Evolutionary conservation across 768 basidiomycete genomes (phyloP).

Genomic region (Boletus coccyginus): DNA sequence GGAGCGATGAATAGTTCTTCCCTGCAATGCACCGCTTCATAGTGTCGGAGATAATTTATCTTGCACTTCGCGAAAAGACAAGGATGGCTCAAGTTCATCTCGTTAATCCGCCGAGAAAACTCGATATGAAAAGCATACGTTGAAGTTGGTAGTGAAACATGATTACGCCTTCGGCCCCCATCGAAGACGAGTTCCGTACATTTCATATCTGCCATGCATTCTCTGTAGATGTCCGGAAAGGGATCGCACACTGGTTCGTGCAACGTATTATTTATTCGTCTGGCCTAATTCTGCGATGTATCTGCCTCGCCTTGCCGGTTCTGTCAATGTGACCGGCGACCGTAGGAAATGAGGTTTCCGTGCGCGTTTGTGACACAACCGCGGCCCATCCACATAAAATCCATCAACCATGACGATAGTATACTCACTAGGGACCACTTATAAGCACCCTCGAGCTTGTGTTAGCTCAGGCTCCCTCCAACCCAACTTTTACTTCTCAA

Average conservation of each 20-base stretch:
- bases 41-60: constrained; percentile 29
- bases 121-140: background rate
- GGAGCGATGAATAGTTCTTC: constrained; percentile 20
- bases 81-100: constrained; percentile 19
- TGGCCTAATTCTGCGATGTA: constrained; percentile 18
- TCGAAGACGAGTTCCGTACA: constrained; percentile 6
- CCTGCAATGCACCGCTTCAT: constrained; percentile 26
- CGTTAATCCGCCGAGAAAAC: constrained; percentile 16
- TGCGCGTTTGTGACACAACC: constrained; percentile 36
- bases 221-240: constrained; percentile 12
- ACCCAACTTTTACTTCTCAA: constrained; percentile 15
- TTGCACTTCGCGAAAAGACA: constrained; percentile 15
- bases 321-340: constrained; percentile 33
- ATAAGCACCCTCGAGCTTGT: constrained; percentile 18
- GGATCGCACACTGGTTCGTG: constrained; percentile 10
- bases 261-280: constrained; percentile 23
- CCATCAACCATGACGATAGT: constrained; percentile 15
- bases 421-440: constrained; percentile 13
- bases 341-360: constrained; percentile 38
- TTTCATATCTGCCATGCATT: constrained; percentile 14
- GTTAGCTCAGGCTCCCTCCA: constrained; percentile 13
- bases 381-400: constrained; percentile 29
- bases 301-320: constrained; percentile 37
- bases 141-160: background rate
- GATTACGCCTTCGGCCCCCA: background rate